phyloP scores from a whole-genome alignment of 768 basidiomycete species.

The Macrolepiota albuminosa region DNA sequence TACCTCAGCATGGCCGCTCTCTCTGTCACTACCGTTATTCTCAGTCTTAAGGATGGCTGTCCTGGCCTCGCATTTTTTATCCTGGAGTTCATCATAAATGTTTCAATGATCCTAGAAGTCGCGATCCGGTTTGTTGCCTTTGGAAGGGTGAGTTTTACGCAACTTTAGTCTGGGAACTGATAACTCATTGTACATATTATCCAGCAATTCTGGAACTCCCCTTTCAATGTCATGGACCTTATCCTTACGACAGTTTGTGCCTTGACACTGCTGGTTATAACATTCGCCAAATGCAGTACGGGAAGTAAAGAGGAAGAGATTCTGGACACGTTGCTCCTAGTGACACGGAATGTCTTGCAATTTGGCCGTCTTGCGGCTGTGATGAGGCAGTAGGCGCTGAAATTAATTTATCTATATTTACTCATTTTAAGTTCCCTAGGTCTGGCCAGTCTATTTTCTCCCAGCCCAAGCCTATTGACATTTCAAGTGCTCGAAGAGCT shows the following conservation, averaged over 20 bases:
- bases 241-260: slow-evolving; percentile 87
- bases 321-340: slow-evolving; percentile 86
- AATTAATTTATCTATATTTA: not conserved
- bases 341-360: slow-evolving; percentile 89
- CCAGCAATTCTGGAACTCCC: slow-evolving; percentile 96
- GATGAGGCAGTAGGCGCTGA: slow-evolving; percentile 77
- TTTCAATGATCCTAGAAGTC: slow-evolving; percentile 92
- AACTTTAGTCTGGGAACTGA: not conserved
- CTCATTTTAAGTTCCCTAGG: slow-evolving; percentile 30
- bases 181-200: slow-evolving; percentile 3
- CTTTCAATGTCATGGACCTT: slow-evolving; percentile 86
- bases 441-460: slow-evolving; percentile 89
- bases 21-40: slow-evolving; percentile 79
- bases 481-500: slow-evolving; percentile 62
- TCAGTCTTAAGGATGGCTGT: slow-evolving; percentile 81
- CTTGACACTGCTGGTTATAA: slow-evolving; percentile 82
- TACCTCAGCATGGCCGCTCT: slow-evolving; percentile 88
- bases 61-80: slow-evolving; percentile 87
- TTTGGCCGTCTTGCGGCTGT: slow-evolving; percentile 90
- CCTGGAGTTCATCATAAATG: slow-evolving; percentile 85
- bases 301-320: slow-evolving; percentile 91
- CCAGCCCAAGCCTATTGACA: slow-evolving; percentile 81
- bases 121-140: slow-evolving; percentile 88
- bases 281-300: slow-evolving; percentile 79
- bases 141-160: slow-evolving; percentile 67